Evolutionary conservation across 352 stramenopile genomes (phyloP).

Genomic region (Phytophthora sojae): DNA sequence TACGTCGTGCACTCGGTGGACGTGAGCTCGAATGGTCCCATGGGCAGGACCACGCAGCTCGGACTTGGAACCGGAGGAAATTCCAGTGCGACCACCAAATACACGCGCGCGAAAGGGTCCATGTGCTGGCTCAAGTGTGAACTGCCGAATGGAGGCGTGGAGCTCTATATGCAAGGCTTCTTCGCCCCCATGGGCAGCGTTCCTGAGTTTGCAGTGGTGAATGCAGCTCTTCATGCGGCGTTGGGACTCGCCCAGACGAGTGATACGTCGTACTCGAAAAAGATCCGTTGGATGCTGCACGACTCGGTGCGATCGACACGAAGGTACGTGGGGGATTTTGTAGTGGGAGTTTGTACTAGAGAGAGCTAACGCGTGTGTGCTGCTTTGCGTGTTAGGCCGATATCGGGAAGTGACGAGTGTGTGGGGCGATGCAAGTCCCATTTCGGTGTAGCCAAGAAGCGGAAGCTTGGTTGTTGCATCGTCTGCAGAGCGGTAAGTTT

Average conservation of each 20-base stretch:
- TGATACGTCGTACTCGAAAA: constrained; percentile 50
- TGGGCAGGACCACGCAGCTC: constrained; percentile 29
- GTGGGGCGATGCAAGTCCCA: constrained; percentile 44
- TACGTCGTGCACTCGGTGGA: constrained; percentile 53
- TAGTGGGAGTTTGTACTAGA: background rate
- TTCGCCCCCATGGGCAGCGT: constrained; percentile 44
- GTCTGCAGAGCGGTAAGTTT: constrained; percentile 45
- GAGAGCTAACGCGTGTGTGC: constrained; percentile 15
- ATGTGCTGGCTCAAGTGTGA: constrained; percentile 57
- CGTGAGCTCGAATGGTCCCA: constrained; percentile 27
- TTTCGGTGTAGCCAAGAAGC: constrained; percentile 39
- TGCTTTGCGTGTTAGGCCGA: constrained; percentile 4
- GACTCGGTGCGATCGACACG: constrained; percentile 38
- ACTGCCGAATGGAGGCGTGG: constrained; percentile 38
- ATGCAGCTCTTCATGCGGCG: constrained; percentile 32
- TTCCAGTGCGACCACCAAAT: constrained; percentile 9
- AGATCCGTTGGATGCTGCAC: constrained; percentile 57
- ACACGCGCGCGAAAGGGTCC: constrained; percentile 39
- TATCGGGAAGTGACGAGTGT: constrained; percentile 33
- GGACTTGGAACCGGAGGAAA: constrained; percentile 6
- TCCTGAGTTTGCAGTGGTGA: constrained; percentile 39
- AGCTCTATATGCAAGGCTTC: constrained; percentile 55
- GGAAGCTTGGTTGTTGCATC: constrained; percentile 42
- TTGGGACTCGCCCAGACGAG: constrained; percentile 42
- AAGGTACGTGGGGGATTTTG: constrained; percentile 18